A percentile compares a stretch with the other conserved stretches of the same genome.
Conservation (phyloP, 805 yeast genomes). For the Pichia paraexigua region DNA sequence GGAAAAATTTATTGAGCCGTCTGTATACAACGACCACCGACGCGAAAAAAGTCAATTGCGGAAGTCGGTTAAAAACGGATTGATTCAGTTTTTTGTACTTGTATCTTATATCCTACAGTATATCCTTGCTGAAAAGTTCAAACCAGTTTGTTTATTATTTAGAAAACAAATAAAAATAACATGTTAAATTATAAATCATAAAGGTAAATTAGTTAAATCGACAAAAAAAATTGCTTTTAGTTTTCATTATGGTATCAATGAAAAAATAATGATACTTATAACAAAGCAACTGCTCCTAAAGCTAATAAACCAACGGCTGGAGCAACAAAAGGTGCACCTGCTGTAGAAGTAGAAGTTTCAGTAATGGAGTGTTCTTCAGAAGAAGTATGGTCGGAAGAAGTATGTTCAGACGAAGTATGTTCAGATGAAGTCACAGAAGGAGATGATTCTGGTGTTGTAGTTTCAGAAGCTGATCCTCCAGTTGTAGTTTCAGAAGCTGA, state of each 20-base stretch:
- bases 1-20: neutral
- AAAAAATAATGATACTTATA: slow-evolving; percentile 11
- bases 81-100: no score
- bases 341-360: slow-evolving; percentile 4
- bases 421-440: slow-evolving; percentile 1
- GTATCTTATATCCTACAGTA: no score
- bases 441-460: slow-evolving; percentile 5
- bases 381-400: neutral
- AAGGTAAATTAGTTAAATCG: neutral
- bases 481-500: slow-evolving; percentile 1
- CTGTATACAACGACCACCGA: no score
- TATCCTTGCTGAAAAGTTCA: no score
- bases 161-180: neutral
- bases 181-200: neutral
- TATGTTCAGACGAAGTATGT: neutral
- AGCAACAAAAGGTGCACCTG: slow-evolving; percentile 14
- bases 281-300: slow-evolving; percentile 19
- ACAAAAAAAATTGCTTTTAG: neutral
- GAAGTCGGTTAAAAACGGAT: no score
- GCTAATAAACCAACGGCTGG: slow-evolving; percentile 15
- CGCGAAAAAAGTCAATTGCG: no score
- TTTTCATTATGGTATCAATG: neutral
- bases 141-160: no score
- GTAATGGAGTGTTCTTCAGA: no score
- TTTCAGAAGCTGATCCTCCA: neutral